A percentile compares a stretch with the other conserved stretches of the same genome.
These are phyloP conservation scores for Penicillium palitans DNA, from an alignment of 2,329 filamentous ascomycete genomes.

Conservation along the genomic window DNA sequence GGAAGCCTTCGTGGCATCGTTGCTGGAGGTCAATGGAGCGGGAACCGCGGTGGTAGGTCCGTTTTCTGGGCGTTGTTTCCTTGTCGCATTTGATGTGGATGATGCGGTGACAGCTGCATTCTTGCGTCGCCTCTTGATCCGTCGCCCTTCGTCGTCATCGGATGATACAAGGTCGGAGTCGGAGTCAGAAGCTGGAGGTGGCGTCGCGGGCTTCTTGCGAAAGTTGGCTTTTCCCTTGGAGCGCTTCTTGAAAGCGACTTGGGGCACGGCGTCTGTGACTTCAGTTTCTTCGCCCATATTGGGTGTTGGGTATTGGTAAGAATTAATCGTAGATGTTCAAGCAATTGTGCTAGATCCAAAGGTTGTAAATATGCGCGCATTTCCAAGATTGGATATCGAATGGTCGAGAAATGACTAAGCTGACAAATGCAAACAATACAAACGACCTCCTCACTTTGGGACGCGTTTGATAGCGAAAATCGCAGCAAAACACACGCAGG, in stretches of 20 bases:
- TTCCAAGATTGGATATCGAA: not conserved
- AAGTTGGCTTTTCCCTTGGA: constrained; percentile 74
- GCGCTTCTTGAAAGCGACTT: constrained; percentile 76
- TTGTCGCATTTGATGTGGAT: constrained; percentile 43
- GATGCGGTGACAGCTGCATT: constrained; percentile 67
- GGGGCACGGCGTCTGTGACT: constrained; percentile 28
- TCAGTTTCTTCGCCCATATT: constrained; percentile 35
- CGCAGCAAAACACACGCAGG: not conserved
- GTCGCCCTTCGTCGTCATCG: constrained; percentile 73
- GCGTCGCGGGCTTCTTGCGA: constrained; percentile 77
- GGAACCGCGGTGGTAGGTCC: constrained; percentile 62
- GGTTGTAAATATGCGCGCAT: not conserved
- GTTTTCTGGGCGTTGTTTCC: constrained; percentile 48
- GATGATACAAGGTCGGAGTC: constrained; percentile 68
- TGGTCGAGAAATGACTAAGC: constrained; percentile 4
- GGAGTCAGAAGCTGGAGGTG: constrained; percentile 62
- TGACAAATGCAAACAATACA: constrained; percentile 5
- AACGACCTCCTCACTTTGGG: constrained; percentile 6
- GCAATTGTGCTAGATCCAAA: not conserved
- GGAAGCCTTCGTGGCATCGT: constrained; percentile 84
- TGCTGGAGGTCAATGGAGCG: constrained; percentile 63
- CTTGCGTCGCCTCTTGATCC: constrained; percentile 76
- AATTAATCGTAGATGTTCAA: not conserved
- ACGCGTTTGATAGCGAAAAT: constrained; percentile 6
- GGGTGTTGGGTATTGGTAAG: not conserved